Percentiles rank a stretch among this genome's conserved stretches.
phyloP scores from a whole-genome alignment of 192 early-diverging fungal species.

The Backusella sp. region DNA sequence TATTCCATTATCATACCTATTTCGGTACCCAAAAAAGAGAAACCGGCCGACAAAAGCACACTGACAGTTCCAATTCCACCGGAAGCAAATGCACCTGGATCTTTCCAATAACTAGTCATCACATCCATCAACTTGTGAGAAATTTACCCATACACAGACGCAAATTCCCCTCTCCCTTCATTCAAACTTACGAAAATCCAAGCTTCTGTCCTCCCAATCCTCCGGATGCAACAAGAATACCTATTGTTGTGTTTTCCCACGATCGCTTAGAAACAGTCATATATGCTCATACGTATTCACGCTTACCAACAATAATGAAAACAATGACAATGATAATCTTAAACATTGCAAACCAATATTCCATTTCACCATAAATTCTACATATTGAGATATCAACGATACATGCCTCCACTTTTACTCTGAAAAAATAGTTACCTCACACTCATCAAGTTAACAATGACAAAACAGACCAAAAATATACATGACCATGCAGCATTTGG shows the following conservation, averaged over 20 bases:
- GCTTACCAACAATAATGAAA: conserved; percentile 65
- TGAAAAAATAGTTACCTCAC: conserved; percentile 25
- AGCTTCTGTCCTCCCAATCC: conserved; percentile 51
- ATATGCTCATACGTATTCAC: not conserved
- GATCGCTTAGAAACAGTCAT: not conserved
- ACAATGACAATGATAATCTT: conserved; percentile 77
- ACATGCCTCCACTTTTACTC: not conserved
- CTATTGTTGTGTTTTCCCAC: not conserved
- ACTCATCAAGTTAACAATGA: conserved; percentile 60
- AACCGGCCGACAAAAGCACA: conserved; percentile 72
- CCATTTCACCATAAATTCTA: conserved; percentile 84
- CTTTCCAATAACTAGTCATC: conserved; percentile 58
- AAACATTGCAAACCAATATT: conserved; percentile 77
- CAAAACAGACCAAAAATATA: conserved; percentile 59
- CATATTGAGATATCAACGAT: not conserved
- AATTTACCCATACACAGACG: not conserved
- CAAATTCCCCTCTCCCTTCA: no score
- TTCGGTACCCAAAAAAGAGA: conserved; percentile 87
- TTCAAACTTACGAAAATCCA: conserved; percentile 37
- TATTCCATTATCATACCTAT: conserved; percentile 36
- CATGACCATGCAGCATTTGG: conserved; percentile 42
- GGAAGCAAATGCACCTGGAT: conserved; percentile 62
- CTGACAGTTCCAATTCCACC: conserved; percentile 58
- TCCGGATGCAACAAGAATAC: conserved; percentile 60
- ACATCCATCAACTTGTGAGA: not conserved